These are phyloP conservation scores for Fusarium illudens DNA, from an alignment of 2,329 filamentous ascomycete species.

Conservation along the genomic window DNA sequence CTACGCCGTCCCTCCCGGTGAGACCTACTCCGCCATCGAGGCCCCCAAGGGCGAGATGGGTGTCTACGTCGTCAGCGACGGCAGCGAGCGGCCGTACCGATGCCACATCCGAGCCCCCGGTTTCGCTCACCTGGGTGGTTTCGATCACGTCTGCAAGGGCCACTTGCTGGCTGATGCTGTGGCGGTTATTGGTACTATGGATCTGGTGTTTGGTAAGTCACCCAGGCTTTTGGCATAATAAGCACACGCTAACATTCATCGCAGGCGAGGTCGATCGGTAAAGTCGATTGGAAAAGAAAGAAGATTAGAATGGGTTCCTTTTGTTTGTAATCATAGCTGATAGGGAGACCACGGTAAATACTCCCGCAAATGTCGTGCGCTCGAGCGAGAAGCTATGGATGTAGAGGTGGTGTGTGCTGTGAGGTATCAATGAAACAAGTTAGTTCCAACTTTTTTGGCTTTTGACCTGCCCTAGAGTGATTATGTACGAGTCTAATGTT, in stretches of 20 bases:
- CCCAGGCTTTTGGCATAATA: not conserved
- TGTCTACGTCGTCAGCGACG: slow-evolving; percentile 95
- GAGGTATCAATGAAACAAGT: slow-evolving; percentile 40
- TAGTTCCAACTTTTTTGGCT: slow-evolving; percentile 26
- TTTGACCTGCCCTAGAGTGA: slow-evolving; percentile 13
- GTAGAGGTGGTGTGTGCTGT: slow-evolving; percentile 36
- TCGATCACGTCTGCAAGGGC: slow-evolving; percentile 91
- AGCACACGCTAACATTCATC: slow-evolving; percentile 49
- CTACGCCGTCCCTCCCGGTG: slow-evolving; percentile 94
- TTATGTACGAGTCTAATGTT: slow-evolving; percentile 26
- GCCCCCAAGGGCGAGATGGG: slow-evolving; percentile 99
- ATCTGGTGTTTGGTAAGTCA: slow-evolving; percentile 83
- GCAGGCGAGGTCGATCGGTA: slow-evolving; percentile 70
- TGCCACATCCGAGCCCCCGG: slow-evolving; percentile 97
- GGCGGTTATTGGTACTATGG: slow-evolving; percentile 91
- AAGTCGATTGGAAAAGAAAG: slow-evolving; percentile 42
- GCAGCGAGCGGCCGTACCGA: slow-evolving; percentile 93
- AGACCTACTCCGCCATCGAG: slow-evolving; percentile 98
- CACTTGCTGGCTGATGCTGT: slow-evolving; percentile 96
- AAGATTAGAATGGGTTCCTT: slow-evolving; percentile 47
- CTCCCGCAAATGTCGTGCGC: slow-evolving; percentile 45
- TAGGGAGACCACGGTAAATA: slow-evolving; percentile 50
- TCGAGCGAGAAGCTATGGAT: slow-evolving; percentile 38
- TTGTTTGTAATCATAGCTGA: slow-evolving; percentile 54
- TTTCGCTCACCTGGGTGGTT: slow-evolving; percentile 92